A percentile compares a stretch with the other conserved stretches of the same genome.
phyloP scores from a whole-genome alignment of 2,329 filamentous ascomycete species.

The Thelonectria blattea region DNA sequence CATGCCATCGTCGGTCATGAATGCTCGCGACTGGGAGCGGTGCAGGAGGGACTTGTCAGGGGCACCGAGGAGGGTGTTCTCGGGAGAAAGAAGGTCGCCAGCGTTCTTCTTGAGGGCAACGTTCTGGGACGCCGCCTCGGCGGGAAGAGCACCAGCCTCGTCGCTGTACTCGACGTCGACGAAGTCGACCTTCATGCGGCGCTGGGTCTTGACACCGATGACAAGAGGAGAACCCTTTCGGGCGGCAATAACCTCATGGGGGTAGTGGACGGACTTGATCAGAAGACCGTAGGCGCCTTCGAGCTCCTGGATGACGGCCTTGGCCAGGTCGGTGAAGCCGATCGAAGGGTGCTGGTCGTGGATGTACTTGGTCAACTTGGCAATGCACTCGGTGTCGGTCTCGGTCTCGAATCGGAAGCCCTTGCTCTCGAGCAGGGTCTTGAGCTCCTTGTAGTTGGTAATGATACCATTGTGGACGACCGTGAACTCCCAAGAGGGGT shows the following conservation, averaged over 20 bases:
- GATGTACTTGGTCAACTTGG: constrained; percentile 97
- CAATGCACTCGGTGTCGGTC: constrained; percentile 99
- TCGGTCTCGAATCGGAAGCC: constrained; percentile 99
- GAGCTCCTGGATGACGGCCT: constrained; percentile 97
- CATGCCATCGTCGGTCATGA: constrained; percentile 97
- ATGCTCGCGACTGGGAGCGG: constrained; percentile 97
- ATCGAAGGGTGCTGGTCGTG: constrained; percentile 93
- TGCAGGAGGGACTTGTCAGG: constrained; percentile 98
- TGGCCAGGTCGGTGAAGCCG: constrained; percentile 94
- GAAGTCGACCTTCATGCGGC: constrained; percentile 99
- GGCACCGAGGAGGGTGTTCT: constrained; percentile 72
- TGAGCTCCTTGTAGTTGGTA: constrained; percentile 99
- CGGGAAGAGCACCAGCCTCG: constrained; percentile 81
- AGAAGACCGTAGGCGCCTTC: constrained; percentile 97
- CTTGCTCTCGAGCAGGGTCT: constrained; percentile 89
- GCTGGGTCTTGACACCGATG: constrained; percentile 94
- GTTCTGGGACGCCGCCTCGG: constrained; percentile 95
- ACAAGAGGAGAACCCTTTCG: constrained; percentile 98
- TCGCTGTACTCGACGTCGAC: constrained; percentile 98
- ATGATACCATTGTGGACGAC: constrained; percentile 99
- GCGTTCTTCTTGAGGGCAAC: constrained; percentile 91
- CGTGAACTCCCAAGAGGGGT: constrained; percentile 93
- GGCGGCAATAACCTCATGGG: constrained; percentile 95
- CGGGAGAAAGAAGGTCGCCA: constrained; percentile 70
- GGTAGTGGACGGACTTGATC: constrained; percentile 98